Evolutionary conservation across 805 yeast genomes (phyloP), one percentile per base, ranked within the genome.

Genomic region (Wickerhamiella azyma): DNA sequence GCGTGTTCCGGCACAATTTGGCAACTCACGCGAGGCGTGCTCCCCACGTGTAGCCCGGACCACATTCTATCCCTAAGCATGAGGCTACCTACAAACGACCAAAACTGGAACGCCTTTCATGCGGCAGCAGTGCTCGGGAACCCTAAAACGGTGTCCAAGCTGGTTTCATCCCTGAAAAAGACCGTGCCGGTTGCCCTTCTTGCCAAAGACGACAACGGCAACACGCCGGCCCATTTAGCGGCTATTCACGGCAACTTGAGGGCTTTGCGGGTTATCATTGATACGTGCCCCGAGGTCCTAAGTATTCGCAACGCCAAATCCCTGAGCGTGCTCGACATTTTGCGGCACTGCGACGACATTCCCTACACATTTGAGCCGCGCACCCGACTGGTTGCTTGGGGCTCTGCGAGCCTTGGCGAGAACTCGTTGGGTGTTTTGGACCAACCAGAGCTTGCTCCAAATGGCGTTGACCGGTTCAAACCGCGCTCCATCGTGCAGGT

Each of bases 191-290:
- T 52, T 3, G 51, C 41, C n/a, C 43, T 55, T 26, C 18, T 39
- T 13, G 51, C 53, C 13, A 49, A 47, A 21, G 58, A 56, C 48
- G 28, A 43, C 13, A 26, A 24, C 13, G 58, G 58, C 36, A 35
- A 48, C 9, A 52, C 56, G 11, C 59, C 59, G 4, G 49, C 55
- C 24, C 56, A 53, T 26, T 7, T 47, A 1, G 59, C 59, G 11
- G 59, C 59, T 2, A 40, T 47, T 19, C 28, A 26, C 29, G 57
- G 59, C 16, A 39, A 52, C 26, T 28, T 56, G 21, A 36, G 53
- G 9, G 50, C 47, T 16, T 37, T 55, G 19, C 29, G 43, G 6
- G 36, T 46, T 8, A 47, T 55, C 8, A 36, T 52, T 2, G 57
- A 55, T 2, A 50, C 52, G 9, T 33, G 33, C 8, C 53, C 56